Base-by-base conservation (phyloP, 2,329 filamentous ascomycete species). In the Plenodomus tracheiphilus region DNA sequence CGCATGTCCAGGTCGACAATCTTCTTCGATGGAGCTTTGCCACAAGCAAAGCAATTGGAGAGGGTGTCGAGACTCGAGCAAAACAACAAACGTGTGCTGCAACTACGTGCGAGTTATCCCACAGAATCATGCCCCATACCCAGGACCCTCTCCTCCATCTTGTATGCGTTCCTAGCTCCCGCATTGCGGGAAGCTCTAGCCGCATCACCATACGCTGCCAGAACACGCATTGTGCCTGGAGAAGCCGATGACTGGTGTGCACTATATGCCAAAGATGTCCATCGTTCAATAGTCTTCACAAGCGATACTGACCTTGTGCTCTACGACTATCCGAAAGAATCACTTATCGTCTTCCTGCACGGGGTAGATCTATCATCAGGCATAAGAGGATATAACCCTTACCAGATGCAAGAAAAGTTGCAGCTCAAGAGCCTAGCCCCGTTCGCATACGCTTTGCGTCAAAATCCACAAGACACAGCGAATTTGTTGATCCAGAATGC, bases 191-290 rank as follows among this genome's bases (percentile, higher is more conserved):
- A 96, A 53, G 81, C 84, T 5, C 73, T 97, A 18, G 69, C 70
- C n/a, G 49, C 58, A 0, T 81, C 68, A 54, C 4, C 62, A 53
- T 51, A 65, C 78, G 38, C 77, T 75, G 8, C 65, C 2, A 59
- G 74, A 5, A 79, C 77, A 0, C 73, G 77, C 19, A 78, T 94
- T 11, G 86, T 96, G 0, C 85, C 90, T 0, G 91, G 89, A 0
- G 93, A 97, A 72, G 93, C 93, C 1, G 93, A 97, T 66, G 73
- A 79, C 19, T 94, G 84, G 73, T 96, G 91, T 68, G 91, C 90
- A 2, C 73, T 79, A 13, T 78, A 85, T 44, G 79, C 89, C 6
- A 77, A 77, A n/a, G 54, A 74, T 2, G 65, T 77, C 22, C 77
- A 79, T 2, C 83, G 82, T 0, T 84, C 84, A 0, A 80, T 91